Evolutionary conservation across 371 early-diverging fungal species (phyloP).

Genomic region (Chytridium lagenaria): DNA sequence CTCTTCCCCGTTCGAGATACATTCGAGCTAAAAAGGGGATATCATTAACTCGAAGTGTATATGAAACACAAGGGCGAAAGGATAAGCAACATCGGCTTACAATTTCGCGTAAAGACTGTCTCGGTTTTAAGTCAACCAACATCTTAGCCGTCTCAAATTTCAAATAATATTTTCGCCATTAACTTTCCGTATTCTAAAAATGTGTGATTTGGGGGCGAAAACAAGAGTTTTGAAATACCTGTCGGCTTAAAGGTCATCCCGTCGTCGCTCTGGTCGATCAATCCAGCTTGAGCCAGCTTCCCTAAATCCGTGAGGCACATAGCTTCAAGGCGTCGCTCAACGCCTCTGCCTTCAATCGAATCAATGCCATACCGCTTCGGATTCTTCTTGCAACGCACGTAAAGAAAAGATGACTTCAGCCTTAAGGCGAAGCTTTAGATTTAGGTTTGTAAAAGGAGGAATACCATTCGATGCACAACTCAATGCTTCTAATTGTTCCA

Average conservation of each 20-base stretch:
- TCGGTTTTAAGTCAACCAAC: slow-evolving; percentile 30
- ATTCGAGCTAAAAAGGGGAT: slow-evolving; percentile 37
- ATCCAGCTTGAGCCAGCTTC: slow-evolving; percentile 32
- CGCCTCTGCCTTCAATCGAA: neutral
- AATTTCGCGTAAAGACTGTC: slow-evolving; percentile 26
- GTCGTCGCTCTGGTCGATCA: slow-evolving; percentile 37
- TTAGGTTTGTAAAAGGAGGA: neutral
- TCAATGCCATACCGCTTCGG: slow-evolving; percentile 62
- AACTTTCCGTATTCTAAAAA: slow-evolving; percentile 45
- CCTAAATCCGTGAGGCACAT: slow-evolving; percentile 64
- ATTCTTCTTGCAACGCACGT: slow-evolving; percentile 68
- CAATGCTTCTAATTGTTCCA: slow-evolving; percentile 63
- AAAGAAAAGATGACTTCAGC: slow-evolving; percentile 77
- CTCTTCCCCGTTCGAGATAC: slow-evolving; percentile 51
- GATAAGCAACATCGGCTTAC: too few species aligned
- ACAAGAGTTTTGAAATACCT: slow-evolving; percentile 22
- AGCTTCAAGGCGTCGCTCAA: slow-evolving; percentile 40
- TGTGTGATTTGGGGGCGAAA: neutral
- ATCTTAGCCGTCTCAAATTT: slow-evolving; percentile 43
- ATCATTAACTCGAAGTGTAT: neutral
- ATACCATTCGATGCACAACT: slow-evolving; percentile 70
- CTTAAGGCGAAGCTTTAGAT: slow-evolving; percentile 37
- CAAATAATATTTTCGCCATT: slow-evolving; percentile 56
- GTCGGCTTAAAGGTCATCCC: slow-evolving; percentile 34
- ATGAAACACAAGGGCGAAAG: too few species aligned